Base-by-base conservation (phyloP, 805 yeast species). In the Teunomyces funiuensis region DNA sequence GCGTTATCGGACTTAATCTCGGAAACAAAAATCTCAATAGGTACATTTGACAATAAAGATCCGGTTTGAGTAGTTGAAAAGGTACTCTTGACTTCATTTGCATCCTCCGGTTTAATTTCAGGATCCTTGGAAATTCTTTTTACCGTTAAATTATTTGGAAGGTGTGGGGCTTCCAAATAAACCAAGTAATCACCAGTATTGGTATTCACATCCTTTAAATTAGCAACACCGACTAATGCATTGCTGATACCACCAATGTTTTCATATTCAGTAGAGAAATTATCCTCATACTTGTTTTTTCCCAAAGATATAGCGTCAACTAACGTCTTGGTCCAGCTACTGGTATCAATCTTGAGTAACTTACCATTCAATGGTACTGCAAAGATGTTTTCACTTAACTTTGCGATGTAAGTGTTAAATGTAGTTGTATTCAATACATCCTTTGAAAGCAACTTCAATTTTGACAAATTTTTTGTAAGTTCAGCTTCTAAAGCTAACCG, bases 101-200 rank as follows among this genome's bases (percentile, higher is more conserved):
- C 13, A n/a, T 6, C 14, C 13, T 31, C 17, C 13, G 23, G 18
- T 6, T 8, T 9, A 6, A 18, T 13, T 9, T 6, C 9, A n/a
- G 18, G 10, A 18, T 20, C 10, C 11, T 31, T 6, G 10, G 15
- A 11, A 6, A 14, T 11, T 11, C 34, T 11, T n/a, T 31, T 31
- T 10, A 31, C 34, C n/a, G 23, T 31, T 31, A 31, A 31, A 16
- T 31, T 31, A n/a, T 31, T 18, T 6, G 25, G 25, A 8, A 31
- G 7, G n/a, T 31, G 34, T 19, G 34, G 16, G 13, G 16, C 14
- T n/a, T 31, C 23, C 13, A 31, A 31, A 8, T 16, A 6, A 13
- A 61, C 39, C n/a, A 60, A 40, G 40, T 58, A 63, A 6, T 55
- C 58, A 1, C 71, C 71, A 3, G 61, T 49, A 18, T 55, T 57